These are phyloP conservation scores for Volvariella volvacea DNA, from an alignment of 1,284 basidiomycete genomes.

Conservation along the genomic window DNA sequence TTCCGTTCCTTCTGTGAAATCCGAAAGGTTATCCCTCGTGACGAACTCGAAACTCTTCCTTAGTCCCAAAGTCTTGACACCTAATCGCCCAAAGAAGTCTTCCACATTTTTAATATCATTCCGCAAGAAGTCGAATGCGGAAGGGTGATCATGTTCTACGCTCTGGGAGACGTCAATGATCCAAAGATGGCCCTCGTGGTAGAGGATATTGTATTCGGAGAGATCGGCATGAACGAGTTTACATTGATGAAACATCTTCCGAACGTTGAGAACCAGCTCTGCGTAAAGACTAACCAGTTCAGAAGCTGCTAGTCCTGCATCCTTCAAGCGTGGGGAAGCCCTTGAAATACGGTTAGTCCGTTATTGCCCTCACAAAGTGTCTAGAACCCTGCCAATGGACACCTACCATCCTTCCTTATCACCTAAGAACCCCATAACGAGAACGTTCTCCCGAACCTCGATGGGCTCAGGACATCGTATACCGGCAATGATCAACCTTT, in stretches of 20 bases:
- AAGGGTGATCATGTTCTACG: slow-evolving; percentile 97
- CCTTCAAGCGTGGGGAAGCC: slow-evolving; percentile 88
- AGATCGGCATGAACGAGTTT: slow-evolving; percentile 96
- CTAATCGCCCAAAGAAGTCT: slow-evolving; percentile 81
- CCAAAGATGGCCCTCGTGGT: slow-evolving; percentile 75
- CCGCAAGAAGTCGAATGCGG: slow-evolving; percentile 93
- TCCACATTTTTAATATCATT: slow-evolving; percentile 91
- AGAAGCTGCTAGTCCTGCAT: slow-evolving; percentile 61
- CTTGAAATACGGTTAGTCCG: slow-evolving; percentile 29
- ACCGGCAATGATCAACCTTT: slow-evolving; percentile 76
- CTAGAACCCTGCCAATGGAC: slow-evolving; percentile 1
- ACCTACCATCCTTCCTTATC: slow-evolving; percentile 74
- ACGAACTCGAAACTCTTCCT: slow-evolving; percentile 86
- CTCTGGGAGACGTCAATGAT: slow-evolving; percentile 99
- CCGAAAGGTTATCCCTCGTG: slow-evolving; percentile 48
- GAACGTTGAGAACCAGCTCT: slow-evolving; percentile 76
- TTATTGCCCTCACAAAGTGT: neutral
- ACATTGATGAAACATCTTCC: slow-evolving; percentile 87
- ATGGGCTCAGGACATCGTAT: slow-evolving; percentile 84
- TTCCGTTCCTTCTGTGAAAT: slow-evolving; percentile 21
- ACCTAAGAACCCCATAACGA: slow-evolving; percentile 95
- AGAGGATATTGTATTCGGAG: slow-evolving; percentile 97
- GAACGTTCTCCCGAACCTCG: slow-evolving; percentile 94
- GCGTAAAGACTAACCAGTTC: slow-evolving; percentile 64
- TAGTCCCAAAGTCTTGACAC: slow-evolving; percentile 75